Evolutionary conservation across 2,329 filamentous ascomycete genomes (phyloP).

Genomic region (Orbilia quercus): DNA sequence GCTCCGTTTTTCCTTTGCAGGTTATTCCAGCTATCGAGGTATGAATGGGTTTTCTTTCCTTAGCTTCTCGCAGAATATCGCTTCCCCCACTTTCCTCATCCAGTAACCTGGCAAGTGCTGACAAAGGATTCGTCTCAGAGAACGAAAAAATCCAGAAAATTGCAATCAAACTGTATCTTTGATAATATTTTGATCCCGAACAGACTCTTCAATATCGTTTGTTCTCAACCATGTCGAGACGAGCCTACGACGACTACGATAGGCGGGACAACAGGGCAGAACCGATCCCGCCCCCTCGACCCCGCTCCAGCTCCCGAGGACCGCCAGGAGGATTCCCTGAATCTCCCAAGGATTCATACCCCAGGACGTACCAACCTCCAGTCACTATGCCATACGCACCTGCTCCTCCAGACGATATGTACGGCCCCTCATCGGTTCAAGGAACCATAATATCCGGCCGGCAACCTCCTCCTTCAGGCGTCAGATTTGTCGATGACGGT

Average conservation of each 20-base stretch:
- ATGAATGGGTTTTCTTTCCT: slow-evolving; percentile 34
- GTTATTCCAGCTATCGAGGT: slow-evolving; percentile 18
- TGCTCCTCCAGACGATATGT: slow-evolving; percentile 46
- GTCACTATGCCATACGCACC: slow-evolving; percentile 45
- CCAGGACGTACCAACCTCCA: slow-evolving; percentile 34
- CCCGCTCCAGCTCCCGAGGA: slow-evolving; percentile 33
- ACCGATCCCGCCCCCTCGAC: slow-evolving; percentile 14
- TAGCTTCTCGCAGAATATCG: slow-evolving; percentile 6
- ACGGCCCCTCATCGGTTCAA: slow-evolving; percentile 1
- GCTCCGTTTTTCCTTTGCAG: slow-evolving; percentile 1
- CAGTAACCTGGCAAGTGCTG: slow-evolving; percentile 37
- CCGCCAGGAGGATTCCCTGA: slow-evolving; percentile 51
- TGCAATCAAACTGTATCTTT: not conserved
- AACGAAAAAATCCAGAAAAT: slow-evolving; percentile 16
- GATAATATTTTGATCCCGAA: not conserved
- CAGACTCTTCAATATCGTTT: not conserved
- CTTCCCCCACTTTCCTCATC: slow-evolving; percentile 54
- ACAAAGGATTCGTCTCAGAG: slow-evolving; percentile 26
- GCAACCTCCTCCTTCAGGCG: slow-evolving; percentile 47
- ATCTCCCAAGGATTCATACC: slow-evolving; percentile 46
- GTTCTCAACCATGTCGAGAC: slow-evolving; percentile 44
- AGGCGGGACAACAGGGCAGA: slow-evolving; percentile 39
- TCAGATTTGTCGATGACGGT: slow-evolving; percentile 46
- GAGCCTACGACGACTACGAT: slow-evolving; percentile 49
- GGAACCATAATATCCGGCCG: slow-evolving; percentile 49